Conservation (phyloP, 2,329 filamentous ascomycete genomes). For the Nemania bipapillata region DNA sequence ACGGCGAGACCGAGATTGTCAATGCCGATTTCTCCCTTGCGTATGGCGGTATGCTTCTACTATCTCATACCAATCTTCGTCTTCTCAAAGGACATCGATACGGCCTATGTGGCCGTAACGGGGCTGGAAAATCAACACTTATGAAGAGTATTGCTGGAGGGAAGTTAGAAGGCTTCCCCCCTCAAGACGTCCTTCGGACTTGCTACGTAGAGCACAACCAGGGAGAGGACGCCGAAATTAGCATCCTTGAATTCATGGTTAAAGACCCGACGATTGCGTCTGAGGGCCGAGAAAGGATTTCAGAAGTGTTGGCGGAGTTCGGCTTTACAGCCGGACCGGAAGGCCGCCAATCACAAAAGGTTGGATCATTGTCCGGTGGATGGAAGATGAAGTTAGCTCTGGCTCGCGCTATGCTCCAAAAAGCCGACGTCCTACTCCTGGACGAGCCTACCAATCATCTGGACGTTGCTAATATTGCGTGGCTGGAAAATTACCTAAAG, state of each 20-base stretch:
- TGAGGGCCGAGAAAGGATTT: conserved; percentile 83
- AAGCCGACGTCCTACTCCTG: conserved; percentile 92
- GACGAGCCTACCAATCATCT: conserved; percentile 99
- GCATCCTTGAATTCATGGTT: conserved; percentile 89
- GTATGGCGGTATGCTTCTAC: conserved; percentile 95
- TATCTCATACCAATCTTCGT: conserved; percentile 94
- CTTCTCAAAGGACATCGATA: conserved; percentile 97
- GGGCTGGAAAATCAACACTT: conserved; percentile 97
- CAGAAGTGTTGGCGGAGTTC: conserved; percentile 85
- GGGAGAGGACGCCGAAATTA: conserved; percentile 95
- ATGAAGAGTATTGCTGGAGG: conserved; percentile 96
- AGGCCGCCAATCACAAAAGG: conserved; percentile 86
- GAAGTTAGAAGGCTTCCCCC: conserved; percentile 96
- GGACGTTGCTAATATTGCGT: conserved; percentile 94
- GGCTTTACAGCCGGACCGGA: conserved; percentile 92
- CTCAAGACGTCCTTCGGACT: conserved; percentile 89
- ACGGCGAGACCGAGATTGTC: conserved; percentile 94
- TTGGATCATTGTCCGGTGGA: conserved; percentile 94
- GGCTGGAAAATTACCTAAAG: conserved; percentile 95
- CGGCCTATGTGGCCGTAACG: conserved; percentile 95
- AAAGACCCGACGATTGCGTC: conserved; percentile 88
- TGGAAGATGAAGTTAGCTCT: conserved; percentile 99
- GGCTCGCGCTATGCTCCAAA: conserved; percentile 94
- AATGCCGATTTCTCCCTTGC: conserved; percentile 97
- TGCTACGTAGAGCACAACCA: conserved; percentile 99